Evolutionary conservation across 331 rosid genomes (phyloP), one percentile per base, ranked within the genome.

Genomic region (Quercus tomentella): DNA sequence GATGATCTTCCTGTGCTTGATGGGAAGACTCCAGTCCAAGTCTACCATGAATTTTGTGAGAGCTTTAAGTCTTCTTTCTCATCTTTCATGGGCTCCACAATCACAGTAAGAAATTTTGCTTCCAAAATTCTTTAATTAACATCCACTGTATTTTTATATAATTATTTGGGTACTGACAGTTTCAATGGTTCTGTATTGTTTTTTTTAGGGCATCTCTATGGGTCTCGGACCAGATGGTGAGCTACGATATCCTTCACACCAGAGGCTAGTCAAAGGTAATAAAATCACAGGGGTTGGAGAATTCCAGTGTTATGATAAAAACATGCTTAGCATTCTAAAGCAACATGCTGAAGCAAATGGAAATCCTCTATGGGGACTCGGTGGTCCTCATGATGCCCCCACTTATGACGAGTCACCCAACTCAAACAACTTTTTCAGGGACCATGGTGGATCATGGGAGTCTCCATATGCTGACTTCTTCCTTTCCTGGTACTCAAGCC

Each of bases 141-240:
- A 41, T 49, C 69, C 43, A 21, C 72, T 85, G 57, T 14, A 41
- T 22, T 61, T 18, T 2, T 65, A 51, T 22, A 65, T 43, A 41
- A 20, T 69, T 43, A 30, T 78, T 20, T 4, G 49, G 23, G 7
- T 63, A 55, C 57, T 89, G 82, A 82, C 77, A 70, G 52, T 45
- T 16, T 80, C 9, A 65, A 28, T 65, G 10, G 58, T 49, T 73
- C 1, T 79, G 23, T 77, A 56, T 80, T 90, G 82, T 60, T 61
- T 75, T 70, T 63, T 73, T 85, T 79, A 96, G 99, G 94, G 98
- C 54, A 81, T 93, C 81, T 90, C 98, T 17, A 83, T 96, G 84
- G 94, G 99, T 68, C 82, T 96, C 57, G 98, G 99, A 70, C 98
- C 99, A 3, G 89, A 91, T n/a, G 98, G 98, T 0, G 96, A 91